Percentiles rank a stretch among this genome's conserved stretches.
These are phyloP conservation scores for Aspergillus ustus DNA, from an alignment of 2,329 filamentous ascomycete genomes.

Conservation along the genomic window DNA sequence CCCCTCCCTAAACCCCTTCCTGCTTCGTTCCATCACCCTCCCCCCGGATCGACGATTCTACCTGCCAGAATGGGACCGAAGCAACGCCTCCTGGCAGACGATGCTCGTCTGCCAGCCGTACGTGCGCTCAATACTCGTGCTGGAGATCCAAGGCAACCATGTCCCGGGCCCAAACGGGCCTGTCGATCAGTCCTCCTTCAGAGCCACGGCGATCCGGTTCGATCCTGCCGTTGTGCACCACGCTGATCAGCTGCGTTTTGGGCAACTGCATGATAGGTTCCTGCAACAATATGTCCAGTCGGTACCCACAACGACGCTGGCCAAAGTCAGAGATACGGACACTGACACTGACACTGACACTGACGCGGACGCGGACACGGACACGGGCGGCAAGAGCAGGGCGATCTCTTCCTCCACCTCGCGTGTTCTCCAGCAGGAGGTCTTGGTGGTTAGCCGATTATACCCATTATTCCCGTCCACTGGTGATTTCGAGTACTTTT, in stretches of 20 bases:
- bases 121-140: not conserved
- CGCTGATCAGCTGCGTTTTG: not conserved
- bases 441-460: not conserved
- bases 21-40: not conserved
- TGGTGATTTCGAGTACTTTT: not conserved
- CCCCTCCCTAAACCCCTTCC: not conserved
- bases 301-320: not conserved
- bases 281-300: not conserved
- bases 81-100: not conserved
- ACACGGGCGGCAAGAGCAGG: not conserved
- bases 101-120: not conserved
- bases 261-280: not conserved
- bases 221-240: not conserved
- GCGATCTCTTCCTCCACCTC: too few species aligned
- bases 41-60: too few species aligned
- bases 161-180: too few species aligned
- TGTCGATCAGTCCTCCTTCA: not conserved
- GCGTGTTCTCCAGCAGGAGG: not conserved
- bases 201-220: not conserved
- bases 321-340: not conserved
- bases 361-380: too few species aligned
- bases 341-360: too few species aligned
- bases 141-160: not conserved
- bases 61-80: too few species aligned
- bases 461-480: not conserved